A percentile compares a stretch with the other conserved stretches of the same genome.
Conservation (phyloP, 2,329 filamentous ascomycete genomes). For the Scedosporium apiospermum region DNA sequence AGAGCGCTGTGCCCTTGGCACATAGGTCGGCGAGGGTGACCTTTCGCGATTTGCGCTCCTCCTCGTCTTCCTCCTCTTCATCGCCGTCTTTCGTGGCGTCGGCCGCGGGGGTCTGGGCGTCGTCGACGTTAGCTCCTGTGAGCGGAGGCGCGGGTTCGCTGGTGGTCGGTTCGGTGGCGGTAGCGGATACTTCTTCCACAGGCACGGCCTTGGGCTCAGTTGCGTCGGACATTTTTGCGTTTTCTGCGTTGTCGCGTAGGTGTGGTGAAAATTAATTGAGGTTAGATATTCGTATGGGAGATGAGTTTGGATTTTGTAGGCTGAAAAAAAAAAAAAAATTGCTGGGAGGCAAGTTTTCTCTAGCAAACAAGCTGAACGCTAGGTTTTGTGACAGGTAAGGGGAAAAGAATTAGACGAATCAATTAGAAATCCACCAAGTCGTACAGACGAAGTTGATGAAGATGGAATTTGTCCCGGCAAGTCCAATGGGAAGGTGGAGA, state of each 20-base stretch:
- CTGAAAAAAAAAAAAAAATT: background rate
- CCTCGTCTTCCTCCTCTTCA: constrained; percentile 14
- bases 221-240: constrained; percentile 1
- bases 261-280: background rate
- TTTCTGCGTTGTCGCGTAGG: background rate
- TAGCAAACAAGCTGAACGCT: no score
- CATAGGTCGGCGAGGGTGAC: constrained; percentile 68
- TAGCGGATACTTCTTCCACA: background rate
- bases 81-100: background rate
- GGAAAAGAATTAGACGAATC: no score
- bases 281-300: background rate
- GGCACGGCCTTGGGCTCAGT: background rate
- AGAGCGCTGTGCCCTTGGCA: constrained; percentile 73
- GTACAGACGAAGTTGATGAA: no score
- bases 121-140: background rate
- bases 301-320: background rate
- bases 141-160: background rate
- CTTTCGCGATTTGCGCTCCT: constrained; percentile 40
- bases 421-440: no score
- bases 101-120: background rate
- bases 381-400: no score
- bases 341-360: no score
- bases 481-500: no score
- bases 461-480: no score
- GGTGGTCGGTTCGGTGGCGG: background rate